phyloP scores from a whole-genome alignment of 345 rosid species.

The Salix koriyanagi region DNA sequence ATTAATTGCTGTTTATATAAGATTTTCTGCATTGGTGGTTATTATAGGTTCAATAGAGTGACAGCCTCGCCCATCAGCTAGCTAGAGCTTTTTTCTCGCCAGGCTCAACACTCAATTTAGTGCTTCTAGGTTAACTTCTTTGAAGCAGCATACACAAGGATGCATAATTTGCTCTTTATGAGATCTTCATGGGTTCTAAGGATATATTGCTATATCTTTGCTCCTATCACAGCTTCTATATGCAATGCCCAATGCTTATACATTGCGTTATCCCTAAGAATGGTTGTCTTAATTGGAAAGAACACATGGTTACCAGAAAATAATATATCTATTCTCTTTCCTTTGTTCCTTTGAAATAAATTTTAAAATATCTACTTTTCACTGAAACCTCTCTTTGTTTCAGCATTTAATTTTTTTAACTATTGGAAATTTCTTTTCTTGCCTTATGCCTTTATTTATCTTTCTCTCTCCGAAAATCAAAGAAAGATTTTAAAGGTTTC shows the following conservation, averaged over 20 bases:
- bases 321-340: background rate
- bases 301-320: background rate
- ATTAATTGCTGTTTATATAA: background rate
- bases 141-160: background rate
- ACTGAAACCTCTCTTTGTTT: background rate
- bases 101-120: background rate
- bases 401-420: background rate
- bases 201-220: background rate
- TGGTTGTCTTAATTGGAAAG: background rate
- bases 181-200: background rate
- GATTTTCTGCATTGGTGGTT: background rate
- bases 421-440: background rate
- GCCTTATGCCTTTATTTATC: background rate
- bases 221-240: background rate
- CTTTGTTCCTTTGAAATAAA: background rate
- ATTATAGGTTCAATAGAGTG: background rate
- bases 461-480: background rate
- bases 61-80: background rate
- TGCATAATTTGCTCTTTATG: background rate
- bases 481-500: background rate
- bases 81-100: background rate
- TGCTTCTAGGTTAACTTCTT: background rate
- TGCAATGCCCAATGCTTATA: background rate
- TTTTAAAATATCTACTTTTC: background rate
- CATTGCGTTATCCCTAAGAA: background rate